Conservation (phyloP, 2,329 filamentous ascomycete genomes). For the Fusarium sororula region DNA sequence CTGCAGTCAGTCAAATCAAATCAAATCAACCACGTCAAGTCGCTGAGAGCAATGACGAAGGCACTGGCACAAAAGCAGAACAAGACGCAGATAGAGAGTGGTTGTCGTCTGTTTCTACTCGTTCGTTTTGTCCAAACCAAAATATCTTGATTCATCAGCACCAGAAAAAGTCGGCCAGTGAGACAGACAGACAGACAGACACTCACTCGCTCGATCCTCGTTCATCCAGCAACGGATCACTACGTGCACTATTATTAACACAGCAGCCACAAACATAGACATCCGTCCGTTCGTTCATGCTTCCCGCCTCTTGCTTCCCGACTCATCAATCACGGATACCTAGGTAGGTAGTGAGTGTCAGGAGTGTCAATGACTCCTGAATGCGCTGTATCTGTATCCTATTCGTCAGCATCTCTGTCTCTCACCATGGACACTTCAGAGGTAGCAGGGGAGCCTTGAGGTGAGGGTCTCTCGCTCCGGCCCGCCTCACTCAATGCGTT, state of each 20-base stretch:
- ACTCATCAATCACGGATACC: not conserved
- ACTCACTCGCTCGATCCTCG: not conserved
- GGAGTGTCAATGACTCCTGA: not conserved
- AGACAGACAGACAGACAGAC: not conserved
- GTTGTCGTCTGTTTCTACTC: slow-evolving; percentile 12
- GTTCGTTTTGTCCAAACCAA: not conserved
- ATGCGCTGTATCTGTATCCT: slow-evolving; percentile 6
- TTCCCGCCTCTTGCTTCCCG: not conserved
- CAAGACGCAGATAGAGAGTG: slow-evolving; percentile 22
- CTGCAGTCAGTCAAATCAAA: slow-evolving; percentile 20
- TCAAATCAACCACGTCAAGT: slow-evolving; percentile 33
- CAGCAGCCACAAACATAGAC: slow-evolving; percentile 23
- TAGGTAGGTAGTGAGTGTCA: not conserved
- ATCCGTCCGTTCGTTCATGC: not conserved
- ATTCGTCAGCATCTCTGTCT: slow-evolving; percentile 27
- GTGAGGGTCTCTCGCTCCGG: slow-evolving; percentile 24
- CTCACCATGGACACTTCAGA: slow-evolving; percentile 9
- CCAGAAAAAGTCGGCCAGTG: not conserved
- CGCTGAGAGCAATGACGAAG: slow-evolving; percentile 32
- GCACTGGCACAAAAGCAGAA: slow-evolving; percentile 33
- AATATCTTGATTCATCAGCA: slow-evolving; percentile 30
- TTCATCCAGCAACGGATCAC: slow-evolving; percentile 29
- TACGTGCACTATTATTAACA: slow-evolving; percentile 5
- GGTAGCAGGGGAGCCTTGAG: slow-evolving; percentile 28
- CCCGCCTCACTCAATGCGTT: slow-evolving; percentile 27